phyloP scores from a whole-genome alignment of 805 yeast genomes.

The Starmerella ratchasimensis region DNA sequence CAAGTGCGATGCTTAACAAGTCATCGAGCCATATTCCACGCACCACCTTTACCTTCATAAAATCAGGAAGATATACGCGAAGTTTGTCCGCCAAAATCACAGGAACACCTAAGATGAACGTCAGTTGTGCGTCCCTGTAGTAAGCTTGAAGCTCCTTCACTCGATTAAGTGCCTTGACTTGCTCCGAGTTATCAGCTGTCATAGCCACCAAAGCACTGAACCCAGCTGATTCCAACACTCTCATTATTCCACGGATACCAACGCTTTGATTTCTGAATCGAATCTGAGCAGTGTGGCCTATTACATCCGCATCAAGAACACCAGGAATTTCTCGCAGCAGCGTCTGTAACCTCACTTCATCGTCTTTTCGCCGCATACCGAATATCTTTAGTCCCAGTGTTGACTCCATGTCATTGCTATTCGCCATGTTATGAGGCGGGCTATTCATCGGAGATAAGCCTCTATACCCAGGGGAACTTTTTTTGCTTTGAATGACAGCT shows the following conservation, averaged over 20 bases:
- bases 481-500: constrained; percentile 4
- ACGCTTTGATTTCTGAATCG: constrained; percentile 34
- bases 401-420: constrained; percentile 1
- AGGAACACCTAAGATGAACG: constrained; percentile 50
- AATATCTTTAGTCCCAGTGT: constrained; percentile 28
- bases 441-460: too few species aligned
- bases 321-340: constrained; percentile 37
- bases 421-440: too few species aligned
- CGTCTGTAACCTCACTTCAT: constrained; percentile 37
- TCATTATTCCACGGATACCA: constrained; percentile 52
- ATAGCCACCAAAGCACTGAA: constrained; percentile 38
- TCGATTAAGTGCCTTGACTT: constrained; percentile 53
- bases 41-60: constrained; percentile 30
- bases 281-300: constrained; percentile 38
- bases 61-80: constrained; percentile 25
- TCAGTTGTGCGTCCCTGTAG: constrained; percentile 40
- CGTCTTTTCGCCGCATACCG: constrained; percentile 53
- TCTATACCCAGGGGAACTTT: too few species aligned
- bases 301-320: constrained; percentile 36
- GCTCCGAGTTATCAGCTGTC: constrained; percentile 47
- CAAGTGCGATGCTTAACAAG: constrained; percentile 42
- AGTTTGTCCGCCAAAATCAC: constrained; percentile 35
- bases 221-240: constrained; percentile 38
- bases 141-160: constrained; percentile 61
- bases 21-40: constrained; percentile 57